These are phyloP conservation scores for Saturnispora saitoi DNA, from an alignment of 805 yeast species.

Conservation along the genomic window DNA sequence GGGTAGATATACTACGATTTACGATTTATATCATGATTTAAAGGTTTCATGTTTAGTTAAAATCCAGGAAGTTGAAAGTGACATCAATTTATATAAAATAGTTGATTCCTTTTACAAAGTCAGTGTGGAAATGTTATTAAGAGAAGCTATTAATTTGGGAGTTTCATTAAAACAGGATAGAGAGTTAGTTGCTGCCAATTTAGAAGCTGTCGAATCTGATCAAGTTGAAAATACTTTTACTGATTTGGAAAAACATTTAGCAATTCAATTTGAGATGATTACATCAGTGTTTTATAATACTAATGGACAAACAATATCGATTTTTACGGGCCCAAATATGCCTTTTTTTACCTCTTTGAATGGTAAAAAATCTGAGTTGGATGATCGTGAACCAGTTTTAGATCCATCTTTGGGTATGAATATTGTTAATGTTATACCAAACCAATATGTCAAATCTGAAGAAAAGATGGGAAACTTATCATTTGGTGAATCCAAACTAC, in stretches of 20 bases:
- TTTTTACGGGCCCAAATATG: slow-evolving; percentile 51
- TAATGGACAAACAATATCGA: slow-evolving; percentile 57
- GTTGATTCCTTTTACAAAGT: slow-evolving; percentile 58
- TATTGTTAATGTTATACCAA: slow-evolving; percentile 62
- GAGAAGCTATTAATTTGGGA: slow-evolving; percentile 47
- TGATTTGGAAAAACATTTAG: slow-evolving; percentile 34
- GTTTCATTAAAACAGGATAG: slow-evolving; percentile 19
- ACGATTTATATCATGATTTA: slow-evolving; percentile 58
- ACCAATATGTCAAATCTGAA: slow-evolving; percentile 27
- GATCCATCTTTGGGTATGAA: slow-evolving; percentile 51
- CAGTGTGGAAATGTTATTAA: slow-evolving; percentile 50
- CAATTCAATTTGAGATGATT: slow-evolving; percentile 54
- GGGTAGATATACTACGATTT: slow-evolving; percentile 39
- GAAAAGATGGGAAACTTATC: slow-evolving; percentile 40
- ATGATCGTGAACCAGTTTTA: slow-evolving; percentile 59
- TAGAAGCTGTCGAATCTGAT: slow-evolving; percentile 26
- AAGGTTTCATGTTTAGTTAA: slow-evolving; percentile 44
- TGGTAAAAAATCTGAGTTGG: slow-evolving; percentile 60
- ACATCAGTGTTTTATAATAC: slow-evolving; percentile 41
- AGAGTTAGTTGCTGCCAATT: slow-evolving; percentile 13
- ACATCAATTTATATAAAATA: slow-evolving; percentile 39
- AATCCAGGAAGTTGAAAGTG: slow-evolving; percentile 40
- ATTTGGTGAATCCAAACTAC: slow-evolving; percentile 23
- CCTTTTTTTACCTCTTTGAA: slow-evolving; percentile 72
- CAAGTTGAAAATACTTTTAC: slow-evolving; percentile 13